Conservation (phyloP, 208 protist genomes). For the Wallacemonas sp. region DNA sequence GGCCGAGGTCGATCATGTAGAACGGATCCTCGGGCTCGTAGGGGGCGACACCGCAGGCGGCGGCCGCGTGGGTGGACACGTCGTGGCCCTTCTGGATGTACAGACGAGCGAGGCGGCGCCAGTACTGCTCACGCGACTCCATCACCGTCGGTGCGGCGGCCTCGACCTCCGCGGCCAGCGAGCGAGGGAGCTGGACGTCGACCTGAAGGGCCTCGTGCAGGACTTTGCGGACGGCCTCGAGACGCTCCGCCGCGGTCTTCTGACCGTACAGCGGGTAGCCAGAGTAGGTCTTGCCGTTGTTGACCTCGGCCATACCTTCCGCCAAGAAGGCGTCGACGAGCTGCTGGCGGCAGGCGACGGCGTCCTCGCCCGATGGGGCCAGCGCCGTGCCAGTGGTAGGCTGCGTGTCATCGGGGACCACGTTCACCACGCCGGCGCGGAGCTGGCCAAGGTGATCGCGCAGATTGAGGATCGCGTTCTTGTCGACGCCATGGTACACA, state of each 20-base stretch:
- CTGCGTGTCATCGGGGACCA: not conserved
- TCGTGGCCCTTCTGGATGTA: constrained; percentile 37
- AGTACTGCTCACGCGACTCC: constrained; percentile 56
- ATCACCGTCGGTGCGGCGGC: constrained; percentile 12
- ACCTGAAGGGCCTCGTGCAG: constrained; percentile 28
- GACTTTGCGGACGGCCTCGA: constrained; percentile 29
- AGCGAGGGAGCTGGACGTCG: constrained; percentile 26
- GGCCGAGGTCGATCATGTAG: constrained; percentile 79
- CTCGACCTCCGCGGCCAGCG: not conserved
- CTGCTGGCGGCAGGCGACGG: constrained; percentile 32
- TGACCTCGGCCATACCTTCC: constrained; percentile 43
- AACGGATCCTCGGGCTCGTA: constrained; percentile 64
- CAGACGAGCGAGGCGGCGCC: constrained; percentile 37
- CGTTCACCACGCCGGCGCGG: not conserved
- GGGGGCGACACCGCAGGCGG: not conserved
- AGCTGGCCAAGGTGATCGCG: constrained; percentile 7
- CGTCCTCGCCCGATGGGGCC: not conserved
- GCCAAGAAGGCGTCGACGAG: constrained; percentile 51
- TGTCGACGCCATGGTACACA: constrained; percentile 26
- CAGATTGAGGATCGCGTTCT: constrained; percentile 14
- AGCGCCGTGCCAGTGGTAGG: constrained; percentile 8
- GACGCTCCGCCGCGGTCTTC: constrained; percentile 36
- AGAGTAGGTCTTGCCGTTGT: constrained; percentile 36
- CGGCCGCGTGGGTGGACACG: not conserved
- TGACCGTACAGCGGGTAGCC: constrained; percentile 44